Evolutionary conservation across 306 rosid genomes (phyloP), one percentile per base, ranked within the genome.

Genomic region (Pyrus pyrifolia): DNA sequence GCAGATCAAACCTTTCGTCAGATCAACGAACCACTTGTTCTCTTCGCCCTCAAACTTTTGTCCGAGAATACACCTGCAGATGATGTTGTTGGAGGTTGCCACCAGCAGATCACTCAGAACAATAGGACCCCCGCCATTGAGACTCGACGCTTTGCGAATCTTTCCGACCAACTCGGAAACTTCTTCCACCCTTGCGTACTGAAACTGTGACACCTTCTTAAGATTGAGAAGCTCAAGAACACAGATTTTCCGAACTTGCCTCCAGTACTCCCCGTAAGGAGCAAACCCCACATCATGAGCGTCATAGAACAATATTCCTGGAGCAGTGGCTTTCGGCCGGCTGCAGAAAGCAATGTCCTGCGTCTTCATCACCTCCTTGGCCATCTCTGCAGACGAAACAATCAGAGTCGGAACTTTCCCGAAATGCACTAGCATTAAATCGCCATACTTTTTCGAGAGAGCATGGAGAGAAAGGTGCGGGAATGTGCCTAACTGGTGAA

Each of bases 201-300:
- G 76, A 46, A 81, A 83, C 0, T 71, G 70, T 17, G 53, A 66
- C 19, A 87, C 84, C 33, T 78, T 83, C 59, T 53, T 81, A 0
- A 29, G 40, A 69, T 89, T 85, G n/a, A 88, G 38, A 71, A 88
- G 85, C 55, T 81, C 77, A 13, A 71, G 49, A 7, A 83, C 87
- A 46, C 79, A 83, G 0, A 81, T 13, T 53, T 79, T 88, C 17
- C 71, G 65, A 17, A 51, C 79, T 9, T 81, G 80, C 60, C 78
- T 79, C 91, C 88, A 83, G 5, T 70, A 71, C 46, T 85, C 87
- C 0, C 87, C 88, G 14, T 83, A 83, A 10, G 74, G 67, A 27
- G 71, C 8, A 52, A 81, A 78, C 0, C 6, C 81, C 1, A 85
- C 1, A 22, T 85, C 91, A 21, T 1, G 66, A 72, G 64, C 60